Conservation (phyloP, 768 basidiomycete species). For the Xanthoconium stramineum region DNA sequence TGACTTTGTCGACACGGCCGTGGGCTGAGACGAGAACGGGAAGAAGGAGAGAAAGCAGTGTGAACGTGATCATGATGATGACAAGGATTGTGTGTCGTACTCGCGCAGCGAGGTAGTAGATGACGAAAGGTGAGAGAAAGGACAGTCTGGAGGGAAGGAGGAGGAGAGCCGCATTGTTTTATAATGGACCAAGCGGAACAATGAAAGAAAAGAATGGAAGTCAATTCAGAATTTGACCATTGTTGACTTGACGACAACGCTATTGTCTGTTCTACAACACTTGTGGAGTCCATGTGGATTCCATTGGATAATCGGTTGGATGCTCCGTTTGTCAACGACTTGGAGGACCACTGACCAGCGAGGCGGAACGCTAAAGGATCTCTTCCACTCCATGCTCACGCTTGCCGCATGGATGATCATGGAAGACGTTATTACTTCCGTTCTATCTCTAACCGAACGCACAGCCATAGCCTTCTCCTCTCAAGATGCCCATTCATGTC, state of each 20-base stretch:
- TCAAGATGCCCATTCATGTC: too few species aligned
- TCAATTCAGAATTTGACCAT: neutral
- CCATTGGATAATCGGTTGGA: neutral
- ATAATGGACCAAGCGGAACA: neutral
- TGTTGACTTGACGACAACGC: neutral
- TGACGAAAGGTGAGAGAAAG: neutral
- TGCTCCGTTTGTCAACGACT: neutral
- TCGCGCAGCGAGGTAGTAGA: slow-evolving; percentile 22
- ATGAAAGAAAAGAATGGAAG: neutral
- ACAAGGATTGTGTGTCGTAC: neutral
- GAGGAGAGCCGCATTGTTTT: neutral
- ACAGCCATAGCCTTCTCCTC: too few species aligned
- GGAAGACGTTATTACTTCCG: too few species aligned
- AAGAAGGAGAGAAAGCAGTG: slow-evolving; percentile 19
- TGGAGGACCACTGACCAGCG: too few species aligned
- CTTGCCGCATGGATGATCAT: too few species aligned
- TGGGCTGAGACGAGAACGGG: slow-evolving; percentile 28
- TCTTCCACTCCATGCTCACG: too few species aligned
- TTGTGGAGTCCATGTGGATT: neutral
- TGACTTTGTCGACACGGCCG: slow-evolving; percentile 25
- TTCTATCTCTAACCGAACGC: too few species aligned
- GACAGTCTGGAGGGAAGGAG: neutral
- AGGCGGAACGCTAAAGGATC: too few species aligned
- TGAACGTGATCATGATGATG: slow-evolving; percentile 14
- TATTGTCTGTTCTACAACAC: neutral